Percentiles rank a stretch among this genome's conserved stretches.
phyloP scores from a whole-genome alignment of 2,329 filamentous ascomycete species.

The Penicillium sp. region DNA sequence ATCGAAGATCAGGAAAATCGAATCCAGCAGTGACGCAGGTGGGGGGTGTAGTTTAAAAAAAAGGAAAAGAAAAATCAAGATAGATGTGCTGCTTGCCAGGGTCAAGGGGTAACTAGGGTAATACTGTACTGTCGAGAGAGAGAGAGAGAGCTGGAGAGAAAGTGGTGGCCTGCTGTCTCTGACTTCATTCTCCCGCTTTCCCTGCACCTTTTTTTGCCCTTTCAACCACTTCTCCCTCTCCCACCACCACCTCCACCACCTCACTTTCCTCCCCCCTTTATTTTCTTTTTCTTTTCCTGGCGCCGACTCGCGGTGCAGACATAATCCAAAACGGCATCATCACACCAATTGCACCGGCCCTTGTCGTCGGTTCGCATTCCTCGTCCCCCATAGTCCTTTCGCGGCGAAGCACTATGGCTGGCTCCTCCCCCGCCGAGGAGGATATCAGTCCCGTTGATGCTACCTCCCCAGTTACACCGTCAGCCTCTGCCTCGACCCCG shows the following conservation, averaged over 20 bases:
- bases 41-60: too few species aligned
- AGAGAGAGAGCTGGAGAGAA: background rate
- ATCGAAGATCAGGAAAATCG: background rate
- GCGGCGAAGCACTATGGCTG: constrained; percentile 18
- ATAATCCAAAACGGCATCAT: constrained; percentile 20
- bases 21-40: constrained; percentile 3
- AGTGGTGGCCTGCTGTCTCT: constrained; percentile 6
- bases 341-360: constrained; percentile 24
- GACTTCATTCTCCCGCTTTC: background rate
- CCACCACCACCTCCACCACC: background rate
- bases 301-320: constrained; percentile 17
- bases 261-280: background rate
- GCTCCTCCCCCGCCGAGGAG: constrained; percentile 12
- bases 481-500: constrained; percentile 26
- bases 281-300: background rate
- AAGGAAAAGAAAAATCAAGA: constrained; percentile 1
- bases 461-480: constrained; percentile 38
- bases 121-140: too few species aligned
- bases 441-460: constrained; percentile 52
- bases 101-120: too few species aligned
- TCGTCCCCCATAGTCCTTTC: constrained; percentile 14
- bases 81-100: too few species aligned
- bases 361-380: constrained; percentile 23
- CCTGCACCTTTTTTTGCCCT: background rate
- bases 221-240: background rate